phyloP scores from a whole-genome alignment of 2,329 filamentous ascomycete genomes.

The Xenosphaeropsis pyriputrescens region DNA sequence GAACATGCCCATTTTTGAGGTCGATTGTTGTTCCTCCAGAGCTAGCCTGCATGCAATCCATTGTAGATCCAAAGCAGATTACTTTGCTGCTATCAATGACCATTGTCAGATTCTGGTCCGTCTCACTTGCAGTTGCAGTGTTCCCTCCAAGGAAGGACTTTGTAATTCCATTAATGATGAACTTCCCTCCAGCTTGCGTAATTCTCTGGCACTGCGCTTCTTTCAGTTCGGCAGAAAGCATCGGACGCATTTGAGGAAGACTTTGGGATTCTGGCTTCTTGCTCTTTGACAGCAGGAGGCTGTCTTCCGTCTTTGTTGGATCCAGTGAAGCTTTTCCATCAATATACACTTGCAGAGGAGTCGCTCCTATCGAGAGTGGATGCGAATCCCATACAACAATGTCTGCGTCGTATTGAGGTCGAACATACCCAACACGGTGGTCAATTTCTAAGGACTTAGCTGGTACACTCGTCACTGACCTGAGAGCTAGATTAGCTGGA shows the following conservation, averaged over 20 bases:
- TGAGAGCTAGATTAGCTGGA: slow-evolving; percentile 23
- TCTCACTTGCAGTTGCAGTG: slow-evolving; percentile 2
- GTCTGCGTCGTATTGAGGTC: slow-evolving; percentile 32
- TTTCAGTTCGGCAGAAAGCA: slow-evolving; percentile 9
- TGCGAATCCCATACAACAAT: slow-evolving; percentile 33
- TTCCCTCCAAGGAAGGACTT: slow-evolving; percentile 19
- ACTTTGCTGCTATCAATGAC: slow-evolving; percentile 25
- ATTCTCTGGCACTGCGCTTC: slow-evolving; percentile 13
- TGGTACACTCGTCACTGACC: slow-evolving; percentile 29
- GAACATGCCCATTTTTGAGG: slow-evolving; percentile 29
- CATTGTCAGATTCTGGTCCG: slow-evolving; percentile 18
- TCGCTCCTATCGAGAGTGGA: slow-evolving; percentile 28
- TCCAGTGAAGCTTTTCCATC: slow-evolving; percentile 25
- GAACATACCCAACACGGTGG: slow-evolving; percentile 27
- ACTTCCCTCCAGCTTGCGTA: slow-evolving; percentile 9
- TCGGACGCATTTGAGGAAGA: slow-evolving; percentile 10
- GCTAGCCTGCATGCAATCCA: slow-evolving; percentile 16
- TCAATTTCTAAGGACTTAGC: slow-evolving; percentile 26
- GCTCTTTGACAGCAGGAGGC: too few species aligned
- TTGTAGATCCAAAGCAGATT: slow-evolving; percentile 20
- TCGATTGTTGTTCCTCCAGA: slow-evolving; percentile 15
- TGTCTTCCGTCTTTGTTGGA: slow-evolving; percentile 7
- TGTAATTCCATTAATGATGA: slow-evolving; percentile 23
- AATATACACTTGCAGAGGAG: slow-evolving; percentile 30
- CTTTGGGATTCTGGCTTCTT: too few species aligned